Conservation (phyloP, 1,139 yeast genomes). For the Sugiyamaella novakii region DNA sequence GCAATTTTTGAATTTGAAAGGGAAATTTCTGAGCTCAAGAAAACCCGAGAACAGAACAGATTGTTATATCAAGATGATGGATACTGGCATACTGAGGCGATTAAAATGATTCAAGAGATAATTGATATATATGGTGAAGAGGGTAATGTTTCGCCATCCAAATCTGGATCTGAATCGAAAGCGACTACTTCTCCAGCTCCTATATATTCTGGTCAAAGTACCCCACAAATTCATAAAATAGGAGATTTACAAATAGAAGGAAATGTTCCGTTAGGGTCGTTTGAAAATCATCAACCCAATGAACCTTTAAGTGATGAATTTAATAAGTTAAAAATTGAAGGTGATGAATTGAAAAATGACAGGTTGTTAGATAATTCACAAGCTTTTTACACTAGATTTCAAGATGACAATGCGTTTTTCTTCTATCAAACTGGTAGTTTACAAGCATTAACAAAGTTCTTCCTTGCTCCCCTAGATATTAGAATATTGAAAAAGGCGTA, state of each 20-base stretch:
- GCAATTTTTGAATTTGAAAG: conserved; percentile 54
- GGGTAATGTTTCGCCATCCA: neutral
- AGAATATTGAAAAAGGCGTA: conserved; percentile 67
- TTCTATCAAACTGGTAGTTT: conserved; percentile 72
- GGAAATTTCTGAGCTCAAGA: conserved; percentile 55
- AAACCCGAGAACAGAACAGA: conserved; percentile 58
- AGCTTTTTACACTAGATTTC: conserved; percentile 14
- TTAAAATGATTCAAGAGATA: conserved; percentile 52
- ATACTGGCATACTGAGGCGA: conserved; percentile 58
- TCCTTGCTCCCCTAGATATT: conserved; percentile 77
- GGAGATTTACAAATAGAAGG: conserved; percentile 25
- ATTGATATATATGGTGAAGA: conserved; percentile 38
- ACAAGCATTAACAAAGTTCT: conserved; percentile 63
- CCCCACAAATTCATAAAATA: conserved; percentile 9
- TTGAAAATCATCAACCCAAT: neutral
- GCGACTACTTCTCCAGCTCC: neutral
- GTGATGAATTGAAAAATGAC: neutral
- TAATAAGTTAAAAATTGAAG: conserved; percentile 1
- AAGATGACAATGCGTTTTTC: conserved; percentile 51
- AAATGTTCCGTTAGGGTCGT: conserved; percentile 26
- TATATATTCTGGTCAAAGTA: conserved; percentile 9
- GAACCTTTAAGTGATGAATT: conserved; percentile 6
- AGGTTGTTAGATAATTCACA: neutral
- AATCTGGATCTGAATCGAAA: neutral
- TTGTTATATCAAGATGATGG: conserved; percentile 63